Conservation (phyloP, 768 basidiomycete genomes). For the Lactarius trivialis region DNA sequence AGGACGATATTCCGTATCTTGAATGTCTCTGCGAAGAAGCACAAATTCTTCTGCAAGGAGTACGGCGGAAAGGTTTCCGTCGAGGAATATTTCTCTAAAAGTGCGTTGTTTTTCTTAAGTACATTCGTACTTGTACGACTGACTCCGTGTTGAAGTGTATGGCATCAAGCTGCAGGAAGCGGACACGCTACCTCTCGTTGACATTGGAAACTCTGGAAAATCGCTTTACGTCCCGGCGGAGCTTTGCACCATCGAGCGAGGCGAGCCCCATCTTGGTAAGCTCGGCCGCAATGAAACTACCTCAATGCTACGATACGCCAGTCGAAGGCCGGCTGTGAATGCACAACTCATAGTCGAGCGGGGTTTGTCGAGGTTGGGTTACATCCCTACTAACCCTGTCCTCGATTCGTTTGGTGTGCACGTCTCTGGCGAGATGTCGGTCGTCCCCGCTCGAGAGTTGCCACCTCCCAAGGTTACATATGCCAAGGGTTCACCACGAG, state of each 20-base stretch:
- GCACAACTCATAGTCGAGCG: constrained; percentile 49
- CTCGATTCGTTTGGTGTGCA: constrained; percentile 50
- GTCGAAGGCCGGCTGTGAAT: constrained; percentile 54
- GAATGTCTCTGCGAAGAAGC: constrained; percentile 37
- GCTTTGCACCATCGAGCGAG: constrained; percentile 56
- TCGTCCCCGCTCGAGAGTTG: constrained; percentile 60
- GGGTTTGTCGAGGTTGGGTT: constrained; percentile 55
- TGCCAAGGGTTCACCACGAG: constrained; percentile 35
- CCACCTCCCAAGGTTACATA: constrained; percentile 54
- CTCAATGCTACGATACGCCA: constrained; percentile 65
- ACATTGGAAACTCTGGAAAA: constrained; percentile 29
- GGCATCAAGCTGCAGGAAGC: constrained; percentile 40
- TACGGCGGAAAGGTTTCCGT: constrained; percentile 50
- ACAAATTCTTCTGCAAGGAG: constrained; percentile 54
- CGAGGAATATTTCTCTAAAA: constrained; percentile 53
- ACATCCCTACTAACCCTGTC: constrained; percentile 33
- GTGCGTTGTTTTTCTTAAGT: constrained; percentile 36
- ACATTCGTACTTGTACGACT: constrained; percentile 2
- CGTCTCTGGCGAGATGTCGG: constrained; percentile 52
- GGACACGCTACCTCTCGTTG: constrained; percentile 34
- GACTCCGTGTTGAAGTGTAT: constrained; percentile 41
- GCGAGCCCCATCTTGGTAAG: constrained; percentile 54
- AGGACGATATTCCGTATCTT: constrained; percentile 29
- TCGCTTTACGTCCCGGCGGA: constrained; percentile 56
- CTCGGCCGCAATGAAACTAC: constrained; percentile 56